Evolutionary conservation across 352 stramenopile genomes (phyloP).

Genomic region (Blastocystis sp.): DNA sequence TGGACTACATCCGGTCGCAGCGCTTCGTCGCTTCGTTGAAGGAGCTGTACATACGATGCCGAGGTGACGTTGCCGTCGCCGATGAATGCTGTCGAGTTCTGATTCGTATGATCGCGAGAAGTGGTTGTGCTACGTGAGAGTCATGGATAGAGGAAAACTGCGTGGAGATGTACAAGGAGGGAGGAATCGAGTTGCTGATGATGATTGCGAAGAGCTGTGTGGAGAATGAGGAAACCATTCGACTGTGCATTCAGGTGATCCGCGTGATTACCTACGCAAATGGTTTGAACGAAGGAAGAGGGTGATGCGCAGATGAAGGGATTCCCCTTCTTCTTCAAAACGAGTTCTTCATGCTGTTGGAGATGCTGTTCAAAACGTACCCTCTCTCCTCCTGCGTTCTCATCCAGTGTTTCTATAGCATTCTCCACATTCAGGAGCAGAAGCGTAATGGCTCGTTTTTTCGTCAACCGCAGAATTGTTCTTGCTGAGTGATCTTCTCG

Average conservation of each 20-base stretch:
- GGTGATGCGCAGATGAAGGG: conserved; percentile 21
- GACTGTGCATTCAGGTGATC: conserved; percentile 40
- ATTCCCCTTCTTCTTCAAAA: conserved; percentile 15
- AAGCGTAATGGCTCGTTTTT: background rate
- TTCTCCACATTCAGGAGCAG: conserved; percentile 5
- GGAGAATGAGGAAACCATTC: conserved; percentile 32
- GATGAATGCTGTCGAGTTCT: conserved; percentile 44
- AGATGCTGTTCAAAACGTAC: conserved; percentile 20
- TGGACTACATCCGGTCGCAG: background rate
- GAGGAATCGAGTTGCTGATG: conserved; percentile 17
- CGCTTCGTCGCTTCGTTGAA: conserved; percentile 6
- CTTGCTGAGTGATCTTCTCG: conserved; percentile 11
- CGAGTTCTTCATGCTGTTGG: conserved; percentile 44
- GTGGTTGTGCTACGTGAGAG: background rate
- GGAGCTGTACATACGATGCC: background rate
- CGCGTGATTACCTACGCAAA: conserved; percentile 31
- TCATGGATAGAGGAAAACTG: conserved; percentile 8
- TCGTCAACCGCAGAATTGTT: background rate
- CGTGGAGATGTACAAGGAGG: conserved; percentile 30
- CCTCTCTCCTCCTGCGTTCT: conserved; percentile 25
- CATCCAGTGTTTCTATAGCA: conserved; percentile 7
- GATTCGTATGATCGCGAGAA: background rate
- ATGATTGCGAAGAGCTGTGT: conserved; percentile 14
- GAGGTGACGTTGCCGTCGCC: background rate
- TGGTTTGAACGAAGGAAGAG: background rate